phyloP scores from a whole-genome alignment of 2,329 filamentous ascomycete species.

The Lithohypha guttulata region DNA sequence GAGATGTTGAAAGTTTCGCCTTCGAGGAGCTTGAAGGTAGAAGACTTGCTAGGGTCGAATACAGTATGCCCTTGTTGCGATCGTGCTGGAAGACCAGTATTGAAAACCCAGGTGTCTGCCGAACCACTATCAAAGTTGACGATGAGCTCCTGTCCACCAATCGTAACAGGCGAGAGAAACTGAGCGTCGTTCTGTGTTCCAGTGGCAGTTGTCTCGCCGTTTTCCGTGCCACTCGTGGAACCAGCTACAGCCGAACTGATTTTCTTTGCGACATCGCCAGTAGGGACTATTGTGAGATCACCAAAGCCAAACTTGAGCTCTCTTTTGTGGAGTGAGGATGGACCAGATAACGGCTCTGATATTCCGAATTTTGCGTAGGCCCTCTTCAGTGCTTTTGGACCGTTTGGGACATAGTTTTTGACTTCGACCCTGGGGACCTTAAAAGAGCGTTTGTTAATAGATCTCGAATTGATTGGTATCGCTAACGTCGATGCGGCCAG shows the following conservation, averaged over 20 bases:
- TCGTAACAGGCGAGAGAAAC: constrained; percentile 58
- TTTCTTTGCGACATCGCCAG: constrained; percentile 21
- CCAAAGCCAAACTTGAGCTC: constrained; percentile 53
- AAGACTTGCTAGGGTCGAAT: constrained; percentile 44
- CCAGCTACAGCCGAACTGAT: constrained; percentile 22
- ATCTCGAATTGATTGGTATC: constrained; percentile 24
- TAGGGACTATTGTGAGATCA: constrained; percentile 27
- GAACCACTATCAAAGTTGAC: constrained; percentile 69
- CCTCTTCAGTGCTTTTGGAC: constrained; percentile 52
- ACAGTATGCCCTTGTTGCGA: constrained; percentile 42
- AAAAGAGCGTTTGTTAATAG: constrained; percentile 39
- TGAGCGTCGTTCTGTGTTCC: constrained; percentile 56
- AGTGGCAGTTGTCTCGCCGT: constrained; percentile 53
- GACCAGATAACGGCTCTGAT: constrained; percentile 43
- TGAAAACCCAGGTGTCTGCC: constrained; percentile 66
- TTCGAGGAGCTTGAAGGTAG: constrained; percentile 38
- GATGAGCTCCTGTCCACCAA: constrained; percentile 58
- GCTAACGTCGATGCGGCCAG: constrained; percentile 27
- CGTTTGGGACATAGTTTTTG: constrained; percentile 46
- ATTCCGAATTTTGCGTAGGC: constrained; percentile 56
- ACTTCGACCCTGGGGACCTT: constrained; percentile 50
- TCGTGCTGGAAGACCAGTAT: constrained; percentile 42
- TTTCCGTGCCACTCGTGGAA: constrained; percentile 23
- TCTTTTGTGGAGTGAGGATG: constrained; percentile 52
- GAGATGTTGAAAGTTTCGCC: constrained; percentile 50